Evolutionary conservation across 2,329 filamentous ascomycete species (phyloP).

Genomic region (Zasmidium angulare): DNA sequence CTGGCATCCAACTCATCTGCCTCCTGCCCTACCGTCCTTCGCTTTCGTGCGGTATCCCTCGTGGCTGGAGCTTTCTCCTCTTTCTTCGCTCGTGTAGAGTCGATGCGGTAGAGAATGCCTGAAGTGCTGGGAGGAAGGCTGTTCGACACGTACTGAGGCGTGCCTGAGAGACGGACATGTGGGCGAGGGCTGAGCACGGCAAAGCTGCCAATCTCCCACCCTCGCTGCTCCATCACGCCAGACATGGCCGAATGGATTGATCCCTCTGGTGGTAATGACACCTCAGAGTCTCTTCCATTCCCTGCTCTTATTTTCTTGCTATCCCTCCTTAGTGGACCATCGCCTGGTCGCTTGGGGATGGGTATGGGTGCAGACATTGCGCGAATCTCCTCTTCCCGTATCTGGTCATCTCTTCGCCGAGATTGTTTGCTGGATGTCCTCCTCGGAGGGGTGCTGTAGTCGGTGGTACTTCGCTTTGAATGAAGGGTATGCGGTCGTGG

Average conservation of each 20-base stretch:
- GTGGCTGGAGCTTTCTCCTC: slow-evolving; percentile 24
- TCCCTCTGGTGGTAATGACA: slow-evolving; percentile 71
- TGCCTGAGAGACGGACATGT: slow-evolving; percentile 71
- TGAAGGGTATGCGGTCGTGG: slow-evolving; percentile 32
- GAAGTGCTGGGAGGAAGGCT: slow-evolving; percentile 24
- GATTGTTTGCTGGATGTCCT: slow-evolving; percentile 68
- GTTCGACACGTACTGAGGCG: slow-evolving; percentile 56
- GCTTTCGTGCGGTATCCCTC: slow-evolving; percentile 44
- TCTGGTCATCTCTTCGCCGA: slow-evolving; percentile 69
- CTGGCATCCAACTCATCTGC: slow-evolving; percentile 84
- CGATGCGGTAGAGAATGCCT: slow-evolving; percentile 23
- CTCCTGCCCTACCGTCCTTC: slow-evolving; percentile 64
- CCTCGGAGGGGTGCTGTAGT: slow-evolving; percentile 53
- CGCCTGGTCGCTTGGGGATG: slow-evolving; percentile 52
- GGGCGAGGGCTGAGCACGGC: slow-evolving; percentile 77
- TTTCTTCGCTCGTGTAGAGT: slow-evolving; percentile 11
- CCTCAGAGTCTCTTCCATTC: slow-evolving; percentile 61
- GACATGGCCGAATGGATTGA: slow-evolving; percentile 78
- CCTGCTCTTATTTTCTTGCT: slow-evolving; percentile 65
- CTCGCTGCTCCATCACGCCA: slow-evolving; percentile 69
- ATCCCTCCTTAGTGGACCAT: slow-evolving; percentile 56
- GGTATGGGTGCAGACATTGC: slow-evolving; percentile 74
- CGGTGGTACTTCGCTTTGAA: slow-evolving; percentile 45
- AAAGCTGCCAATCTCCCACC: slow-evolving; percentile 77
- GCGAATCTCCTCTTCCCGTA: slow-evolving; percentile 83